Percentiles rank a stretch among this genome's conserved stretches.
These are phyloP conservation scores for Monilinia aucupariae DNA, from an alignment of 2,329 filamentous ascomycete genomes.

Conservation along the genomic window DNA sequence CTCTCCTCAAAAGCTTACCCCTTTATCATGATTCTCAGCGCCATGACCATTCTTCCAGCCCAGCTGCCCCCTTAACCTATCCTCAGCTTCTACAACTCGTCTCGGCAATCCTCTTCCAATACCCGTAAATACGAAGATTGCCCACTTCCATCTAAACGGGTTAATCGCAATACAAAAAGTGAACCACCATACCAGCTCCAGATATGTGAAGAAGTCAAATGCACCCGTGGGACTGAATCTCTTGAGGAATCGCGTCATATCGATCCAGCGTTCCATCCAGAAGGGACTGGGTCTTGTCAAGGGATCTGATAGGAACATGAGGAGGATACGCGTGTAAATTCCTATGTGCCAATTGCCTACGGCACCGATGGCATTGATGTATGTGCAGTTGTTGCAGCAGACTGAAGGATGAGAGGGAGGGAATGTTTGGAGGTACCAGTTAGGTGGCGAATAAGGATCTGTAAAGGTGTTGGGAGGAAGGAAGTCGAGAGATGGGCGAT, in stretches of 20 bases:
- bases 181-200: slow-evolving; percentile 83
- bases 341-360: slow-evolving; percentile 87
- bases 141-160: slow-evolving; percentile 89
- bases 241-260: slow-evolving; percentile 73
- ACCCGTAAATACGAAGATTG: slow-evolving; percentile 73
- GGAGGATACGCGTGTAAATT: slow-evolving; percentile 77
- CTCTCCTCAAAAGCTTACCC: slow-evolving; percentile 1
- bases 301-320: slow-evolving; percentile 82
- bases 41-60: not conserved
- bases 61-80: not conserved
- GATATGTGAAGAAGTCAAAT: slow-evolving; percentile 87
- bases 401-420: slow-evolving; percentile 68
- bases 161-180: slow-evolving; percentile 72
- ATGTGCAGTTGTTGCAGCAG: slow-evolving; percentile 74
- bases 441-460: slow-evolving; percentile 70
- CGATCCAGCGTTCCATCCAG: slow-evolving; percentile 83
- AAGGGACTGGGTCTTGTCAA: slow-evolving; percentile 63
- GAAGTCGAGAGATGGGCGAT: slow-evolving; percentile 67
- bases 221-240: slow-evolving; percentile 62
- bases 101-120: slow-evolving; percentile 62
- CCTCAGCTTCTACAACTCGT: slow-evolving; percentile 61
- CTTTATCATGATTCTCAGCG: not conserved
- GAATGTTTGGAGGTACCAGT: slow-evolving; percentile 87
- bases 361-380: slow-evolving; percentile 72
- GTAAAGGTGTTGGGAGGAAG: slow-evolving; percentile 67